Evolutionary conservation across 169 alveolate species (phyloP), one percentile per base, ranked within the genome.

Genomic region (Eimeria necatrix): DNA sequence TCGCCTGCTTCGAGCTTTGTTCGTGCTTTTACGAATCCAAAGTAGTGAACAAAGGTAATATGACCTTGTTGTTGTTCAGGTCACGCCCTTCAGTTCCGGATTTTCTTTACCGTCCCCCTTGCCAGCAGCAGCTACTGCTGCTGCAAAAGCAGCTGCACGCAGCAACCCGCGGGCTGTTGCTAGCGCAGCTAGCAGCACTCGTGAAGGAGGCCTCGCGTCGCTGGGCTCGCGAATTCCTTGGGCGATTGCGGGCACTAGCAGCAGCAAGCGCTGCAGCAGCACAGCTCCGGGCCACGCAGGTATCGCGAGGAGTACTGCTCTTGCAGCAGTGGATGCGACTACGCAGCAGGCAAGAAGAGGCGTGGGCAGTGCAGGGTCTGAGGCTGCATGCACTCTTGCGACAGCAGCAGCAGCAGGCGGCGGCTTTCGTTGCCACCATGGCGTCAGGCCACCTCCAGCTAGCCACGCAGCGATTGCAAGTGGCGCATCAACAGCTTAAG

Each of bases 61-160:
- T 32, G 16, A 22, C n/a, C 51, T 24, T 8, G 61, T 48, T 88
- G 60, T 20, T 51, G 4, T n/a, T 8, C 95, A 91, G 95, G 53
- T 68, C 68, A 14, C 95, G 95, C 70, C 95, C 95, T 5, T 74
- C 95, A 14, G 95, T 91, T 4, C 95, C 95, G 41, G 95, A 91
- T 53, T 49, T 91, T 7, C 68, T 91, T 9, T 91, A 91, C 49
- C 78, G 95, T 24, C 95, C 95, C 10, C 95, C 95, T 32, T 91
- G 95, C 26, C 91, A 91, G 71, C 74, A 74, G 68, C 95, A 91
- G 95, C 81, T 91, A 68, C 78, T 5, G 51, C 81, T 73, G 80
- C 81, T 91, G 91, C 85, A 64, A 6, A 41, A 61, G 71, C 90
- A 91, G 81, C 76, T 91, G 74, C 95, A 49, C 14, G 53, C 76